Base-by-base conservation (phyloP, 192 early-diverging fungal species). In the Haplosporangium gracile region DNA sequence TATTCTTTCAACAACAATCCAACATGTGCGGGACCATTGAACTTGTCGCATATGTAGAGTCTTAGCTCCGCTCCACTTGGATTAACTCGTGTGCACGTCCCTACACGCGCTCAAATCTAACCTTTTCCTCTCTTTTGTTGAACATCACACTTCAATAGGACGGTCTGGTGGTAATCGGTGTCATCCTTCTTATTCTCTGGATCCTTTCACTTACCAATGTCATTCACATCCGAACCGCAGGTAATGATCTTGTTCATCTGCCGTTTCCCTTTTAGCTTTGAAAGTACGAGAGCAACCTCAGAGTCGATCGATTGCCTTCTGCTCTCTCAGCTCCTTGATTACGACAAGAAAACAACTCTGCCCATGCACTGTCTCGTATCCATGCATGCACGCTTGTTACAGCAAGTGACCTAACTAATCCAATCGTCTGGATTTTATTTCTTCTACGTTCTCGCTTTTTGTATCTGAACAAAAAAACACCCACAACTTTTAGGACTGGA, bases 161-260 rank as follows among this genome's bases (percentile, higher is more conserved):
- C 29, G 73, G 49, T 36, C 36, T 75, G 16, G n/a, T 75, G 20
- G 34, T 75, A 5, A 53, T 57, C 1, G 51, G 53, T 0, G 4
- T 60, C 5, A 49, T 60, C 53, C 20, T 40, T 26, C 9, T 75
- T n/a, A 51, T 75, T n/a, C 20, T 75, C 34, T 75, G 74, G 74
- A 57, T 75, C 38, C 53, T 60, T 10, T 49, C 38, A 13, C 53
- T 57, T 5, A 24, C 53, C 74, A 39, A 75, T 55, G 53, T 60
- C 20, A 60, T 75, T 53, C 36, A 75, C 36, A 75, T 75, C 22
- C 36, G 39, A 60, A 47, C 42, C 32, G 38, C 16, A 24, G 38
- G 40, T 42, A 70, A 8, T 32, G 20, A 24, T n/a, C 43, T 4
- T 32, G 7, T 75, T 11, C 53, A 36, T 0, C 13, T 26, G 5